A percentile compares a stretch with the other conserved stretches of the same genome.
These are phyloP conservation scores for Ganoderma lucidum DNA, from an alignment of 1,284 basidiomycete species.

Conservation along the genomic window DNA sequence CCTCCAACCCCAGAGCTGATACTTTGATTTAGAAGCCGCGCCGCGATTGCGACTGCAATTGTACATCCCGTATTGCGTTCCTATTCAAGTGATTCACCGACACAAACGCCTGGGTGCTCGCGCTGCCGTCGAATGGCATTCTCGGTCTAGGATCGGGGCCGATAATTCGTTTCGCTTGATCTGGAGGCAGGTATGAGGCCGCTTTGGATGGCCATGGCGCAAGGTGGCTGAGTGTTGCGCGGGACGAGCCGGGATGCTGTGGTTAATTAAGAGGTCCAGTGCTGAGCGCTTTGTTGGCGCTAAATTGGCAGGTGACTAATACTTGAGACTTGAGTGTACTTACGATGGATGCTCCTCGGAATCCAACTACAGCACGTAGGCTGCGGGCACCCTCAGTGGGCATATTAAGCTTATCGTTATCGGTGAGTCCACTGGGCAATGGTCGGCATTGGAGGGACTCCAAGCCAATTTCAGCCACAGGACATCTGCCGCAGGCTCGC, in stretches of 20 bases:
- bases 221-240: not conserved
- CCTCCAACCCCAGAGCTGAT: not conserved
- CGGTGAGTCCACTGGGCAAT: not conserved
- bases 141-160: slow-evolving; percentile 2
- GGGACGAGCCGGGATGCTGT: not conserved
- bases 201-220: not conserved
- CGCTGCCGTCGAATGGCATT: not conserved
- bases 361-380: not conserved
- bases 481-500: not conserved
- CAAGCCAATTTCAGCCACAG: not conserved
- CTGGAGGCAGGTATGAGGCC: not conserved
- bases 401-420: not conserved
- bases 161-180: not conserved
- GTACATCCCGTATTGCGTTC: not conserved
- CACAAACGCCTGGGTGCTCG: not conserved
- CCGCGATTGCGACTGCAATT: not conserved
- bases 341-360: not conserved
- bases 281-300: not conserved
- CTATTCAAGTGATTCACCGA: not conserved
- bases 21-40: not conserved
- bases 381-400: not conserved
- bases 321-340: too few species aligned
- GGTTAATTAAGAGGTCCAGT: slow-evolving; percentile 3
- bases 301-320: not conserved
- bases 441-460: not conserved